These are phyloP conservation scores for Penicillium sp. DNA, from an alignment of 2,329 filamentous ascomycete species.

Conservation along the genomic window DNA sequence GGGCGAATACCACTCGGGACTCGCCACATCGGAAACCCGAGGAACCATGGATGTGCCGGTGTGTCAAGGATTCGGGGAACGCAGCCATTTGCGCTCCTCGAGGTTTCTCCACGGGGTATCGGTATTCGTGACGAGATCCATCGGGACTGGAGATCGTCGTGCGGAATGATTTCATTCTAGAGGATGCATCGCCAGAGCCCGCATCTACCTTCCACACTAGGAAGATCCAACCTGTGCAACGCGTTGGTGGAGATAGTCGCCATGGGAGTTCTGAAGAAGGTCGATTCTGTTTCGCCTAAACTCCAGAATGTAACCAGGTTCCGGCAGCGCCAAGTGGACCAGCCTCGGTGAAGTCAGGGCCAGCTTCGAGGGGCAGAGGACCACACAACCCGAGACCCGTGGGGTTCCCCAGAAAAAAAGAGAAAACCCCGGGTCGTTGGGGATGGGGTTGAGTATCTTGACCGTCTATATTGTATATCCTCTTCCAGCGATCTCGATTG, in stretches of 20 bases:
- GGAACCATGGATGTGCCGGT: conserved; percentile 6
- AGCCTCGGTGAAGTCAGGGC: conserved; percentile 14
- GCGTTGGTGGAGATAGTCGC: conserved; percentile 12
- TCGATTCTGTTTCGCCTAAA: conserved; percentile 1
- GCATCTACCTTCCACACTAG: conserved; percentile 25
- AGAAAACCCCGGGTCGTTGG: conserved; percentile 15
- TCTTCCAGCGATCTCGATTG: neutral
- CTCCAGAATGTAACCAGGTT: conserved; percentile 3
- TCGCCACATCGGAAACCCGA: conserved; percentile 6
- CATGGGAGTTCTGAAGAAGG: neutral
- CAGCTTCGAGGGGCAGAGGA: conserved; percentile 1
- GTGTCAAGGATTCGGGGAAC: conserved; percentile 16
- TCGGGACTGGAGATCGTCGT: conserved; percentile 3
- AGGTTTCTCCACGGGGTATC: conserved; percentile 2
- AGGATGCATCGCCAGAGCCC: conserved; percentile 3
- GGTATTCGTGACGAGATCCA: conserved; percentile 5
- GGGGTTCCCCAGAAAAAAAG: conserved; percentile 21
- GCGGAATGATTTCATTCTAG: conserved; percentile 14
- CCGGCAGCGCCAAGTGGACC: conserved; percentile 14
- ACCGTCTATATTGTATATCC: neutral
- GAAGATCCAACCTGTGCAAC: conserved; percentile 13
- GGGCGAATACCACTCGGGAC: neutral
- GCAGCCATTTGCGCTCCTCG: neutral
- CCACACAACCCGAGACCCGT: conserved; percentile 19
- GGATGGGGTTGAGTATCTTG: conserved; percentile 4